Base-by-base conservation (phyloP, 2,329 filamentous ascomycete genomes). In the Colletotrichum shisoi region DNA sequence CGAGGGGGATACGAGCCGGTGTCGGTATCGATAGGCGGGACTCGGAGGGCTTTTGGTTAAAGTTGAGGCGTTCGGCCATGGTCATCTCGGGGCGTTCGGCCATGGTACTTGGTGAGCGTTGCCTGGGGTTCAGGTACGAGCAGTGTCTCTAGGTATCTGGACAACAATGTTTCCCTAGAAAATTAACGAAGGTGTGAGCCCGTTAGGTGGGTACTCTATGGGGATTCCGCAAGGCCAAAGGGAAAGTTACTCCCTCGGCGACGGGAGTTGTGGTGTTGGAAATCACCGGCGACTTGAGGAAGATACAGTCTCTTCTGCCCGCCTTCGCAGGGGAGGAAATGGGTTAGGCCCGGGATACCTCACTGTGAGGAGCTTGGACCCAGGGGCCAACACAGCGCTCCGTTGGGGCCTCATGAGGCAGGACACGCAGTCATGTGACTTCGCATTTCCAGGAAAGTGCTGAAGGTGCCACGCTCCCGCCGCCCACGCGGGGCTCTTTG, bases 11-110 rank as follows among this genome's bases (percentile, higher is more conserved):
- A 67, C 92, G 90, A 19, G 85, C 75, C 42, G 85, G 79, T 49
- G 90, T 85, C 54, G 88, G 84, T 62, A 93, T 85, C 40, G 89
- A 89, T 9, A 87, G 81, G 3, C 85, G 83, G 7, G 83, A 82
- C 64, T 78, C 76, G 49, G 63, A 57, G 13, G 68, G 51, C 52
- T 70, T 74, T 72, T 76, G 77, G 62, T 75, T 66, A 39, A 78
- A 74, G 46, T 72, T 65, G 60, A 78, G 54, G 34, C 21, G 57
- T 27, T 68, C 67, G 7, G 64, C 63, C 27, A 68, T 51, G 15
- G 62, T 62, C 48, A 59, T 48, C 17, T 57, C 24, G 2, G 34
- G 44, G 27, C 40, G 57, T 39, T 60, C 64, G n/a, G 60, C 56
- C 64, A 69, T 69, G 21, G 48, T 60, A 44, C 3, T 21, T 31